These are phyloP conservation scores for Fragosphaeria purpurea DNA, from an alignment of 2,329 filamentous ascomycete species.

Conservation along the genomic window DNA sequence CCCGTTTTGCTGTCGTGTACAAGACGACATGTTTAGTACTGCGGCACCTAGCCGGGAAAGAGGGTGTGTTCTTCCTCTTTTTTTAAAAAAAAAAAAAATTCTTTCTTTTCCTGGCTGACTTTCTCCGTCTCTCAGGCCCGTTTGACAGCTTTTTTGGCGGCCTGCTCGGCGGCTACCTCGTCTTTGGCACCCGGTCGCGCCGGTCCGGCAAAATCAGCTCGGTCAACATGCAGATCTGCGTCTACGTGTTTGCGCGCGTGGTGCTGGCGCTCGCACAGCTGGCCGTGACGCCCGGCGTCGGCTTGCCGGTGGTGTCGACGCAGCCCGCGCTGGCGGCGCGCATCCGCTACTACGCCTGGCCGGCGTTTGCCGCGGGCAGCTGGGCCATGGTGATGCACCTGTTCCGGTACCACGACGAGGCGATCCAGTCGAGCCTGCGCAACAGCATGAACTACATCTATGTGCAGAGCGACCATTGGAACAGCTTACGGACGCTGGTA, in stretches of 20 bases:
- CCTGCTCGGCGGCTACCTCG: slow-evolving; percentile 78
- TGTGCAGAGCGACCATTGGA: slow-evolving; percentile 79
- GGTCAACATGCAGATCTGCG: slow-evolving; percentile 93
- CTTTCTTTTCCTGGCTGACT: not conserved
- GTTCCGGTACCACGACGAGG: slow-evolving; percentile 85
- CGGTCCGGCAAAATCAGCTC: slow-evolving; percentile 62
- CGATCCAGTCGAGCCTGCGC: slow-evolving; percentile 79
- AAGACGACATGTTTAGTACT: slow-evolving; percentile 72
- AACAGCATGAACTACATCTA: slow-evolving; percentile 99
- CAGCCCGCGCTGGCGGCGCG: slow-evolving; percentile 33
- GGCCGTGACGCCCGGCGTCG: slow-evolving; percentile 55
- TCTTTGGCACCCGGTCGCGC: slow-evolving; percentile 63
- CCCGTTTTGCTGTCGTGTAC: slow-evolving; percentile 84
- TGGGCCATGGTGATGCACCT: slow-evolving; percentile 96
- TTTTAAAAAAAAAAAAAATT: no score
- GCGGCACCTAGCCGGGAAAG: slow-evolving; percentile 53
- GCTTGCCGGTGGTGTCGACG: slow-evolving; percentile 38
- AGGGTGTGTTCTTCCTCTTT: slow-evolving; percentile 27
- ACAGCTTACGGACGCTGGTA: slow-evolving; percentile 71
- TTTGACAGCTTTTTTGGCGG: slow-evolving; percentile 84
- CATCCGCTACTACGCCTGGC: slow-evolving; percentile 72
- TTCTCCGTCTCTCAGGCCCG: slow-evolving; percentile 38
- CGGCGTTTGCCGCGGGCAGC: slow-evolving; percentile 78
- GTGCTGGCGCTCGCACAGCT: slow-evolving; percentile 75
- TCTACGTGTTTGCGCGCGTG: slow-evolving; percentile 94